Conservation (phyloP, 129 eudicot species). For the Flaveria linearis region DNA sequence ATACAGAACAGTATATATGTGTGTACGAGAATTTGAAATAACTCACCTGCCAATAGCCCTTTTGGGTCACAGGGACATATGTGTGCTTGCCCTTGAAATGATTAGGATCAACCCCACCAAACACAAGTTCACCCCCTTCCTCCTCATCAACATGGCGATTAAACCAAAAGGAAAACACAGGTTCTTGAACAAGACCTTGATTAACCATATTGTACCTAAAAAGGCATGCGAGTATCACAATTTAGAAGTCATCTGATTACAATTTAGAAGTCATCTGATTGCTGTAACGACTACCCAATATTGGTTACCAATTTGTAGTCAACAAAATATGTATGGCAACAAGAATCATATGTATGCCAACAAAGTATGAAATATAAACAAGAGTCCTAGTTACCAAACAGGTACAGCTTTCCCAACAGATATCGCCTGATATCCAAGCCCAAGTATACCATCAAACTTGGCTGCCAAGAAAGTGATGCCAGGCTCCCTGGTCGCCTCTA, state of each 20-base stretch:
- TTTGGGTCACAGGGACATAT: constrained; percentile 84
- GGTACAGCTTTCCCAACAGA: constrained; percentile 88
- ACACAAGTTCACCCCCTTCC: constrained; percentile 91
- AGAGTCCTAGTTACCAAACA: constrained; percentile 60
- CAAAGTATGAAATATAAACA: constrained; percentile 2
- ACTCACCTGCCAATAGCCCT: constrained; percentile 99
- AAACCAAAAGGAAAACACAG: constrained; percentile 95
- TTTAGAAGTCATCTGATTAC: background rate
- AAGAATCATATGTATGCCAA: constrained; percentile 12
- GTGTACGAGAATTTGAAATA: background rate
- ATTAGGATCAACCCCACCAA: constrained; percentile 92
- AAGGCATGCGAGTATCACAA: constrained; percentile 6
- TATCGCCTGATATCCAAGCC: constrained; percentile 88
- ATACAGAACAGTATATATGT: constrained; percentile 8
- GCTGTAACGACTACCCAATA: constrained; percentile 2
- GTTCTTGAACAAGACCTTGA: constrained; percentile 86
- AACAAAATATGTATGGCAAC: background rate
- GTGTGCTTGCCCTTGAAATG: constrained; percentile 90
- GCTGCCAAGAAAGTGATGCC: constrained; percentile 93
- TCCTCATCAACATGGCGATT: constrained; percentile 78
- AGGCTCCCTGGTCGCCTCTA: constrained; percentile 90
- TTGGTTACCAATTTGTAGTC: background rate
- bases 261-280: constrained; percentile 1
- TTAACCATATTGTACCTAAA: constrained; percentile 90
- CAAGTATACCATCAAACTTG: constrained; percentile 93